A percentile compares a stretch with the other conserved stretches of the same genome.
Conservation (phyloP, 2,329 filamentous ascomycete species). For the Fusarium redolens region DNA sequence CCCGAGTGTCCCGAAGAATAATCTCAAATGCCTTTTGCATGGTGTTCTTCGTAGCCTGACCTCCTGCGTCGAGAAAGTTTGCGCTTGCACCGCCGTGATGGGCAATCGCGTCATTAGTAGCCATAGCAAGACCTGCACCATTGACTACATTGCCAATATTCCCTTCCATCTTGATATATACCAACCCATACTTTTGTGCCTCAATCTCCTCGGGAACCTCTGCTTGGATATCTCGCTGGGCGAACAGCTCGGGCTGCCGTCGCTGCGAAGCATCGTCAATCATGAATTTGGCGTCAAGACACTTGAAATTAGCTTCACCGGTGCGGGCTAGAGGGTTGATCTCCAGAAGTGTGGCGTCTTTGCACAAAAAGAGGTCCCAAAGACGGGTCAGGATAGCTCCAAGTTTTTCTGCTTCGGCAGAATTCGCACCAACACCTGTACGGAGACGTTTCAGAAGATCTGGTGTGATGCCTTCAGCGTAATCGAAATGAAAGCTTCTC, state of each 20-base stretch:
- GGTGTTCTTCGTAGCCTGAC: not conserved
- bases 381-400: not conserved
- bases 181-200: not conserved
- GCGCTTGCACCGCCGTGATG: not conserved
- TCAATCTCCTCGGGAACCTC: not conserved
- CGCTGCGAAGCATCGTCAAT: constrained; percentile 1
- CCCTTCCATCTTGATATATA: constrained; percentile 11
- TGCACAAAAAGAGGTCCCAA: not conserved
- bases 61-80: constrained; percentile 3
- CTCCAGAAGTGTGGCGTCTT: not conserved
- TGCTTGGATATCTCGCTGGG: not conserved
- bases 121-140: constrained; percentile 5
- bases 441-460: not conserved
- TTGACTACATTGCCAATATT: constrained; percentile 8
- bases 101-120: constrained; percentile 7
- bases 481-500: not conserved
- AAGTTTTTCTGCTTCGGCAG: not conserved
- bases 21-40: constrained; percentile 19
- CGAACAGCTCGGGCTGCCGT: not conserved
- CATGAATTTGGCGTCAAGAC: not conserved
- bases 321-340: not conserved
- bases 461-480: not conserved
- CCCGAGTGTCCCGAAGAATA: not conserved
- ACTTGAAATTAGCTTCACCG: not conserved
- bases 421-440: not conserved